These are phyloP conservation scores for Prunus persica DNA, from an alignment of 306 rosid species.

Conservation along the genomic window DNA sequence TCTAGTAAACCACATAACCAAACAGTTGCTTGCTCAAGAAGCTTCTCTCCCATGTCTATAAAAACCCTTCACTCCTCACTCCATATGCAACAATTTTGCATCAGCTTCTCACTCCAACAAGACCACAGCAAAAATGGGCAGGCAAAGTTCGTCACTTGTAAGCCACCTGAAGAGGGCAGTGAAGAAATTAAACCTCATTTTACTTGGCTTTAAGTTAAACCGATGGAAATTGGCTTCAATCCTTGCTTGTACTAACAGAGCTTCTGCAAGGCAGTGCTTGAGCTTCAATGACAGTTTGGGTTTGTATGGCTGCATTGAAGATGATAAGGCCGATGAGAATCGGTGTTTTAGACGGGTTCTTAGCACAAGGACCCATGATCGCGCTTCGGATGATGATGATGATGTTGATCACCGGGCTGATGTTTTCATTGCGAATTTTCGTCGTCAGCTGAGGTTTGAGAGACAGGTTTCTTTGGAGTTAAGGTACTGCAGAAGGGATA, in stretches of 20 bases:
- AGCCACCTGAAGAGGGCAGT: constrained; percentile 27
- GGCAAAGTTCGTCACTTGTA: not conserved
- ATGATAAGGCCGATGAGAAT: constrained; percentile 19
- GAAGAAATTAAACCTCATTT: constrained; percentile 33
- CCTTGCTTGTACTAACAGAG: constrained; percentile 4
- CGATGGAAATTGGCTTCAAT: not conserved
- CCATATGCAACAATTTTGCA: not conserved
- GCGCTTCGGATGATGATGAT: not conserved
- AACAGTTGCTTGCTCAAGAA: constrained; percentile 16
- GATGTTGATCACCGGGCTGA: constrained; percentile 64
- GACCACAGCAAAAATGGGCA: constrained; percentile 10
- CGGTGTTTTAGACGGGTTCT: constrained; percentile 13
- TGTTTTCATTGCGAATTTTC: constrained; percentile 55
- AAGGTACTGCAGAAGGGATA: constrained; percentile 17
- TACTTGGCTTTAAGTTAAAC: constrained; percentile 11
- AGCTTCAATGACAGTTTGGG: constrained; percentile 27
- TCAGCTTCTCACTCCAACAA: not conserved
- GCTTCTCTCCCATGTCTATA: constrained; percentile 8
- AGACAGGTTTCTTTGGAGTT: constrained; percentile 50
- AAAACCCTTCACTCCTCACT: not conserved
- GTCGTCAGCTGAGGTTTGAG: constrained; percentile 44
- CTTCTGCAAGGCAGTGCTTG: constrained; percentile 19
- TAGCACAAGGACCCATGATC: constrained; percentile 18
- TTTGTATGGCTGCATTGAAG: constrained; percentile 33
- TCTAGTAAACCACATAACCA: constrained; percentile 7